Conservation (phyloP, 768 basidiomycete species). For the Botryobasidium botryosum region DNA sequence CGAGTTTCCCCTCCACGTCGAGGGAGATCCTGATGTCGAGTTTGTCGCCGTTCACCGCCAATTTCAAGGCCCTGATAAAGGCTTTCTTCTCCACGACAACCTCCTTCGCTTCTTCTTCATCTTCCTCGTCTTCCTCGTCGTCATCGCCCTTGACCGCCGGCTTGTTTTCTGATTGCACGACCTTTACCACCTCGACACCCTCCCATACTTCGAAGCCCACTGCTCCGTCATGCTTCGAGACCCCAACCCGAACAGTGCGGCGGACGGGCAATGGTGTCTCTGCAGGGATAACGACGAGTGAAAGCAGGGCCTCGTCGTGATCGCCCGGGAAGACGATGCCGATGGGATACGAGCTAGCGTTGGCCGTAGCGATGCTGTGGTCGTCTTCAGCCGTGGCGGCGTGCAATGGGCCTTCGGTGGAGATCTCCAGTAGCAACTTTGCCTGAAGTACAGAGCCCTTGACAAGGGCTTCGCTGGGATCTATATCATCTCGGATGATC, state of each 20-base stretch:
- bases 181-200: conserved; percentile 12
- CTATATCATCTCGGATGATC: conserved; percentile 9
- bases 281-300: conserved; percentile 11
- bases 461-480: conserved; percentile 13
- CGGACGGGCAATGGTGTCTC: conserved; percentile 14
- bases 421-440: conserved; percentile 10
- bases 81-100: conserved; percentile 6
- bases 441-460: conserved; percentile 15
- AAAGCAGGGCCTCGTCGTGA: conserved; percentile 5
- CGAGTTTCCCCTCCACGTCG: too few relatives aligned
- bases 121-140: conserved; percentile 14
- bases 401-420: conserved; percentile 11
- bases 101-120: conserved; percentile 11
- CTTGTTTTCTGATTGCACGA: conserved; percentile 1
- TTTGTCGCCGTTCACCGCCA: too few relatives aligned
- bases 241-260: conserved; percentile 13
- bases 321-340: conserved; percentile 13
- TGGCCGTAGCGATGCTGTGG: conserved; percentile 6
- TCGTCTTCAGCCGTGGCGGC: conserved; percentile 7
- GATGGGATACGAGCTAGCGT: conserved; percentile 12
- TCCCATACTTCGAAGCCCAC: conserved; percentile 17
- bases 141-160: conserved; percentile 8
- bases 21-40: too few relatives aligned
- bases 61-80: too few relatives aligned
- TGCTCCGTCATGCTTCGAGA: conserved; percentile 7